These are phyloP conservation scores for Chlorella sorokiniana DNA, from an alignment of 139 green algal species.

Conservation along the genomic window DNA sequence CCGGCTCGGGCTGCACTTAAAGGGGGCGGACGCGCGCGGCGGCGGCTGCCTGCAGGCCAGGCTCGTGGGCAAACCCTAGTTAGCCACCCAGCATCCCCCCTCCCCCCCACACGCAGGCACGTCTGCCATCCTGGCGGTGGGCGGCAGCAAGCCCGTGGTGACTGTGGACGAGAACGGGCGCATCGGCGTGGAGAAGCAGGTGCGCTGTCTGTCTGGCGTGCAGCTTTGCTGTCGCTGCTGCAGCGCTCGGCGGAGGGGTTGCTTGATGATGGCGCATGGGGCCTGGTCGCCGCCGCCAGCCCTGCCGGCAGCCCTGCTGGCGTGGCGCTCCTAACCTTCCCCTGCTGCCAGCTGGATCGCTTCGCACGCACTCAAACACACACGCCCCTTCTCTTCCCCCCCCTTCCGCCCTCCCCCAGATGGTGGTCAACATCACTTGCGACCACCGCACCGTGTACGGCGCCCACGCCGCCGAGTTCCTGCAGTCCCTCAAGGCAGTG, in stretches of 20 bases:
- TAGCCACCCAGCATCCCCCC: neutral
- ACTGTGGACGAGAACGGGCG: conserved; percentile 78
- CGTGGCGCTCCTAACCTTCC: too few relatives aligned
- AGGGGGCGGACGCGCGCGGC: neutral
- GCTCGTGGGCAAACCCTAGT: neutral
- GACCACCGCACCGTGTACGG: conserved; percentile 98
- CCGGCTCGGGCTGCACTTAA: neutral
- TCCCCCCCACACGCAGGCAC: conserved; percentile 60
- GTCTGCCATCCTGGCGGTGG: conserved; percentile 93
- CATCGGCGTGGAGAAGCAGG: conserved; percentile 90
- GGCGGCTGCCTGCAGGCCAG: too few relatives aligned
- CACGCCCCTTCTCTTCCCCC: neutral
- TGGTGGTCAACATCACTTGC: conserved; percentile 95
- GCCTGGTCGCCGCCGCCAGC: too few relatives aligned
- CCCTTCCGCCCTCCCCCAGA: conserved; percentile 44
- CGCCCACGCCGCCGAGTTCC: conserved; percentile 82
- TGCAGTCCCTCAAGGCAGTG: conserved; percentile 83
- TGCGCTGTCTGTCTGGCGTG: neutral
- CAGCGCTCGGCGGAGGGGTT: too few relatives aligned
- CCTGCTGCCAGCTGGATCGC: neutral
- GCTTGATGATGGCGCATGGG: too few relatives aligned
- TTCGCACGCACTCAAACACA: neutral
- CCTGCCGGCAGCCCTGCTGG: too few relatives aligned
- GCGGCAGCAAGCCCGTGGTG: conserved; percentile 87
- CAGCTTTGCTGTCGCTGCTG: neutral